These are phyloP conservation scores for Trichophyton schoenleinii DNA, from an alignment of 2,329 filamentous ascomycete species.

Conservation along the genomic window DNA sequence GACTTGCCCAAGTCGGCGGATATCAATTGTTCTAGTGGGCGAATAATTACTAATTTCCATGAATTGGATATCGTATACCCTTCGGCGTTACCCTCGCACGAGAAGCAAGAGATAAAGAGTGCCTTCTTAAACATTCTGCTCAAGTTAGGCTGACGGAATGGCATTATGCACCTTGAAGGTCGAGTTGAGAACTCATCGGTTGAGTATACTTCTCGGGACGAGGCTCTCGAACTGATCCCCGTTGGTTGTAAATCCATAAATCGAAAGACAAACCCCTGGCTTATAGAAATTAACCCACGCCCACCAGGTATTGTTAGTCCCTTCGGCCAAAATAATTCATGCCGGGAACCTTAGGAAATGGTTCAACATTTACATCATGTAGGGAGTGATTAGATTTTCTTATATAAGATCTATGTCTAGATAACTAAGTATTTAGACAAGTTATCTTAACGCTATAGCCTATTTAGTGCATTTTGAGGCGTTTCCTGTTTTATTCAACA, in stretches of 20 bases:
- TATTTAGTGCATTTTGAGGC: no score
- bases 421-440: no score
- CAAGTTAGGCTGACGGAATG: background rate
- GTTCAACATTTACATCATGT: no score
- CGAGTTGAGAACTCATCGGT: background rate
- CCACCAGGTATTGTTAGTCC: constrained; percentile 12
- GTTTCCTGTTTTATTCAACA: no score
- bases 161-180: constrained; percentile 7
- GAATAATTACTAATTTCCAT: background rate
- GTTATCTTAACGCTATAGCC: no score
- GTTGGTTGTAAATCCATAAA: background rate
- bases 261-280: background rate
- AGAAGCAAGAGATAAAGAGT: background rate
- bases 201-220: background rate
- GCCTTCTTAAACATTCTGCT: background rate
- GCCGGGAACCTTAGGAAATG: no score
- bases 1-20: constrained; percentile 25
- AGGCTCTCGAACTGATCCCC: background rate
- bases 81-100: background rate
- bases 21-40: background rate
- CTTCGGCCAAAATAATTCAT: no score
- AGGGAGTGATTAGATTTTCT: no score
- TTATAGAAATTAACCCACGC: constrained; percentile 22
- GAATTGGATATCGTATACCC: background rate
- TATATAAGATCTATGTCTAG: no score